Evolutionary conservation across 805 yeast species (phyloP).

Genomic region (Kodamaea sagamina): DNA sequence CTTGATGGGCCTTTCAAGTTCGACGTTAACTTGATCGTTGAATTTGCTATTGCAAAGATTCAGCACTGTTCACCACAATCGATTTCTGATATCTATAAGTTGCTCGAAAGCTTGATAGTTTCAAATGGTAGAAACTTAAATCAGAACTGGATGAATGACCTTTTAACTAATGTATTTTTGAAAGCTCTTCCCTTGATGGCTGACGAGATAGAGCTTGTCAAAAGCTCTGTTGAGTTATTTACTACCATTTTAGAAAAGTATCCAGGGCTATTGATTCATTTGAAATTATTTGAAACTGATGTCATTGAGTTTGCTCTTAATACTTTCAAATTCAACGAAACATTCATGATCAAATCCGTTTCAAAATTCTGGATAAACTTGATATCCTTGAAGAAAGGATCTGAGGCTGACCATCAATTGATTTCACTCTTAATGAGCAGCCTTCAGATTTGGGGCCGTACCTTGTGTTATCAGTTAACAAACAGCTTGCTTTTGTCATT

Average conservation of each 20-base stretch:
- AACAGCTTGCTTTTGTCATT: constrained; percentile 35
- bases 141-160: constrained; percentile 32
- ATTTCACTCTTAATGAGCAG: constrained; percentile 24
- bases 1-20: constrained; percentile 69
- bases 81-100: constrained; percentile 45
- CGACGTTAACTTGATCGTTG: constrained; percentile 24
- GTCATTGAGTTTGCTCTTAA: constrained; percentile 34
- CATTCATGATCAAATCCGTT: constrained; percentile 54
- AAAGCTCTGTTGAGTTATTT: constrained; percentile 52
- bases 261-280: constrained; percentile 50
- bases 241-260: constrained; percentile 48
- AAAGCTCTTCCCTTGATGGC: constrained; percentile 35
- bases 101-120: constrained; percentile 47
- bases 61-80: constrained; percentile 31
- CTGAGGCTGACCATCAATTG: constrained; percentile 40
- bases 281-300: constrained; percentile 24
- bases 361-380: constrained; percentile 57
- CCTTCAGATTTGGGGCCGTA: constrained; percentile 11
- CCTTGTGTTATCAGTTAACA: constrained; percentile 29
- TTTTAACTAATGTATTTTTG: constrained; percentile 42
- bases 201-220: constrained; percentile 61
- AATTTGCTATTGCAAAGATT: constrained; percentile 39
- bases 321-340: constrained; percentile 50
- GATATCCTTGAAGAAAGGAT: constrained; percentile 48
- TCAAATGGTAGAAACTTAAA: constrained; percentile 36